Conservation (phyloP, 192 early-diverging fungal species). For the Backusella tarrabulga region DNA sequence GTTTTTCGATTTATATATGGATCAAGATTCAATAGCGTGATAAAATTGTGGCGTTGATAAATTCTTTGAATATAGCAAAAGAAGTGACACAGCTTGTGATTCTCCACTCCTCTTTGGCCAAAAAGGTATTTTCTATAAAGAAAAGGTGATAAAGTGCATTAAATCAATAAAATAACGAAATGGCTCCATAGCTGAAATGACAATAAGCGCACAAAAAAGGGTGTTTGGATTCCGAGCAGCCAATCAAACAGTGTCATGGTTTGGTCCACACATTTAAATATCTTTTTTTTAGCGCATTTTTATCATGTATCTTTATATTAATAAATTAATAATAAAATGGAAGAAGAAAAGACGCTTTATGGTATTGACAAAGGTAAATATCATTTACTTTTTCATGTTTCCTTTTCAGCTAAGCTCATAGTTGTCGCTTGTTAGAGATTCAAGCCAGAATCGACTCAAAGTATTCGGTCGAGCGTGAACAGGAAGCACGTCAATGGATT, state of each 20-base stretch:
- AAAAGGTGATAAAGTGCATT: too few relatives aligned
- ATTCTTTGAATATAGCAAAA: neutral
- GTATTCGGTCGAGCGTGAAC: conserved; percentile 42
- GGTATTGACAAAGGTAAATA: conserved; percentile 12
- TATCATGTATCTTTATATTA: neutral
- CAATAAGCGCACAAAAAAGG: too few relatives aligned
- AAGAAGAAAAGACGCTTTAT: neutral
- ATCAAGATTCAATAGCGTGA: too few relatives aligned
- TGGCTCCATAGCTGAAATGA: neutral
- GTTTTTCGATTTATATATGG: too few relatives aligned
- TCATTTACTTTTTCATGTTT: neutral
- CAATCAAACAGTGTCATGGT: neutral
- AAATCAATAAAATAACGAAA: too few relatives aligned
- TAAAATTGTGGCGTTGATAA: neutral
- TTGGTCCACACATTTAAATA: neutral
- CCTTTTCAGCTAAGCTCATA: neutral
- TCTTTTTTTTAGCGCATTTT: neutral
- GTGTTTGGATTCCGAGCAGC: neutral
- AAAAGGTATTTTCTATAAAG: too few relatives aligned
- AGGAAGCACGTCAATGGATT: conserved; percentile 70
- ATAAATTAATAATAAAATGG: neutral
- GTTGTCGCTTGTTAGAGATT: conserved; percentile 27
- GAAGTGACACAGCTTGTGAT: neutral
- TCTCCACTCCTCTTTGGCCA: neutral
- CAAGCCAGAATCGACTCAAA: conserved; percentile 32